phyloP scores from a whole-genome alignment of 257 asterid species.

The Petrea volubilis region DNA sequence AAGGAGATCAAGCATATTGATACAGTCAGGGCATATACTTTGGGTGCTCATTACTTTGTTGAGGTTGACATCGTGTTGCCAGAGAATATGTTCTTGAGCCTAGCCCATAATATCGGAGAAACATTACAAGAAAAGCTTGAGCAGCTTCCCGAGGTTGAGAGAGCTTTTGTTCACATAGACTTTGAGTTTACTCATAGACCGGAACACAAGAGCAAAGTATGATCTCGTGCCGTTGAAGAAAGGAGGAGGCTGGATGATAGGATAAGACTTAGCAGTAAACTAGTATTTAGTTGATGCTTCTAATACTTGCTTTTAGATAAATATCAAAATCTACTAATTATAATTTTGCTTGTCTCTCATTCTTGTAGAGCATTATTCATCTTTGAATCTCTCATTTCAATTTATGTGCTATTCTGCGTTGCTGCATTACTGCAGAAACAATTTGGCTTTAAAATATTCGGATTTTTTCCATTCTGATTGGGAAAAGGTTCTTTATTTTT shows the following conservation, averaged over 20 bases:
- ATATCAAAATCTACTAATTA: neutral
- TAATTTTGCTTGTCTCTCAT: neutral
- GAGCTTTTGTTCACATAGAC: conserved; percentile 41
- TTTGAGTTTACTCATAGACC: conserved; percentile 38
- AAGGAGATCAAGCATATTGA: conserved; percentile 31
- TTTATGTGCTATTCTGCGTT: too few relatives aligned
- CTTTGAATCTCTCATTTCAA: too few relatives aligned
- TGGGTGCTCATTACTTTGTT: conserved; percentile 38
- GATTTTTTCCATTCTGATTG: too few relatives aligned
- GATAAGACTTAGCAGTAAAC: neutral
- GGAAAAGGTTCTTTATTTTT: too few relatives aligned
- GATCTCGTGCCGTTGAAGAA: conserved; percentile 4
- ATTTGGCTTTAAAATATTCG: too few relatives aligned
- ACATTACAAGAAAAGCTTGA: conserved; percentile 38
- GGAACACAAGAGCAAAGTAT: conserved; percentile 26
- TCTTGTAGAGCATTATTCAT: neutral
- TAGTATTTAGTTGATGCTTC: neutral
- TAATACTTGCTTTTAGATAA: neutral
- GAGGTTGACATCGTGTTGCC: conserved; percentile 40
- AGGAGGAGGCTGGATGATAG: neutral
- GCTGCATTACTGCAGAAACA: too few relatives aligned
- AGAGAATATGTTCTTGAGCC: neutral
- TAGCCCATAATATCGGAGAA: conserved; percentile 30
- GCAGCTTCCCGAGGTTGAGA: conserved; percentile 31
- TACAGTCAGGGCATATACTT: conserved; percentile 24